Base-by-base conservation (phyloP, 2,329 filamentous ascomycete species). In the Hirsutella thompsonii region DNA sequence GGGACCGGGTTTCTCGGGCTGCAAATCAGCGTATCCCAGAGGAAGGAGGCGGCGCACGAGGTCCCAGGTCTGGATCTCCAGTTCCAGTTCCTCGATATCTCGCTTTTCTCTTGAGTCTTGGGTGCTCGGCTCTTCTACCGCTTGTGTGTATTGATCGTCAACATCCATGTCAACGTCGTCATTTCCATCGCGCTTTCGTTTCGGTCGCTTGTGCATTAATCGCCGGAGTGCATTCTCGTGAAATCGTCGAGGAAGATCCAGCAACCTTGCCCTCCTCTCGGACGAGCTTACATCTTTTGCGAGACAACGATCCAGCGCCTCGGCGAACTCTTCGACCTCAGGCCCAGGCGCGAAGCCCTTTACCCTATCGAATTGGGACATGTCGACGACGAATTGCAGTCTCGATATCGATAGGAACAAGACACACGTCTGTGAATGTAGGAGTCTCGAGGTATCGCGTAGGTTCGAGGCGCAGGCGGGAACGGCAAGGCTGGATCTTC, bases 1-100 rank as follows among this genome's bases (percentile, higher is more conserved):
- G 41, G 46, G 52, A 21, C 51, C 57, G 42, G 60, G 53, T 47
- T 44, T 52, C 20, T 44, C 43, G 14, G 43, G 23, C 20, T 45
- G 47, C 20, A 49, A 46, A 14, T 54, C 46, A 29, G 69, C 64
- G 55, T 86, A 81, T 51, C 84, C 74, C 47, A 86, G 60, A 10
- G 81, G 78, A 39, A 94, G 71, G 45, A 94, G 68, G 32, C 84
- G 74, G 38, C 79, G 74, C 44, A 96, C 66, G 21, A 96, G 69
- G 54, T 93, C 81, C 92, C 92, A 98, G 0, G 88, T 92, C 52
- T 93, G 86, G 33, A 80, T 77, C 61, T 98, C 92, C 47, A 83
- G 73, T 59, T 93, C 79, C 70, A 87, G 82, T 42, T 73, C 53
- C 72, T 26, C 23, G 11, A 26, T 26, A 11, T 6, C 23, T 6